phyloP scores from a whole-genome alignment of 1,284 basidiomycete species.

The Marasmius sp. region DNA sequence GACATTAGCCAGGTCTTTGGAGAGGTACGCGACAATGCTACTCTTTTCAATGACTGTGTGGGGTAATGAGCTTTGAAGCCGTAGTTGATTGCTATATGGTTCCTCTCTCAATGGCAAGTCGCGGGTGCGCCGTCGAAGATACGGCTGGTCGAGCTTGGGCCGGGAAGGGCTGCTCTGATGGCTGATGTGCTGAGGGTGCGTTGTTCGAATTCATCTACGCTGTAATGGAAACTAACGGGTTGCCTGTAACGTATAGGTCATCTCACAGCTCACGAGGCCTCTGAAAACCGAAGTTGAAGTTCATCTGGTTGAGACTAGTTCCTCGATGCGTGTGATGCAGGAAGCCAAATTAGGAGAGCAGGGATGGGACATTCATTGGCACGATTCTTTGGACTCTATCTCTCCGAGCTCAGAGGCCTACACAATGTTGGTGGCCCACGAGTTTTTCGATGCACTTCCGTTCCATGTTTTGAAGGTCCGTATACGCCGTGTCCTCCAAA shows the following conservation, averaged over 20 bases:
- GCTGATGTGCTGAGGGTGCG: slow-evolving; percentile 86
- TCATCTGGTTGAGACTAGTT: slow-evolving; percentile 83
- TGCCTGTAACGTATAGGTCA: slow-evolving; percentile 45
- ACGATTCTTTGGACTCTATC: slow-evolving; percentile 73
- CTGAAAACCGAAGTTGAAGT: slow-evolving; percentile 49
- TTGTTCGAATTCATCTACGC: slow-evolving; percentile 9
- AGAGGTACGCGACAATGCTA: slow-evolving; percentile 61
- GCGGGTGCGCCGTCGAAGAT: slow-evolving; percentile 53
- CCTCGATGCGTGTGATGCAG: slow-evolving; percentile 67
- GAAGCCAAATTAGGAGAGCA: slow-evolving; percentile 43
- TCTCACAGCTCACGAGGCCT: slow-evolving; percentile 48
- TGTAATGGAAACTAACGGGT: neutral
- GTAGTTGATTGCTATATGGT: slow-evolving; percentile 86
- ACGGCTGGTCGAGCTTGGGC: slow-evolving; percentile 90
- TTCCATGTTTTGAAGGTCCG: slow-evolving; percentile 86
- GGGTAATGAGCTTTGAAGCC: slow-evolving; percentile 27
- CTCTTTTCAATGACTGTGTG: slow-evolving; percentile 30
- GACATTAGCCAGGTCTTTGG: slow-evolving; percentile 98
- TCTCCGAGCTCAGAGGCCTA: slow-evolving; percentile 55
- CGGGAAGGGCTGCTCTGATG: slow-evolving; percentile 92
- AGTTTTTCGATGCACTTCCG: slow-evolving; percentile 97
- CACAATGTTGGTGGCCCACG: slow-evolving; percentile 92
- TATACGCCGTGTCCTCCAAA: slow-evolving; percentile 1
- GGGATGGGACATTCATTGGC: slow-evolving; percentile 63
- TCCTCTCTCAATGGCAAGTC: slow-evolving; percentile 77